Base-by-base conservation (phyloP, 1,284 basidiomycete species). In the Ceratobasidium papillatum region DNA sequence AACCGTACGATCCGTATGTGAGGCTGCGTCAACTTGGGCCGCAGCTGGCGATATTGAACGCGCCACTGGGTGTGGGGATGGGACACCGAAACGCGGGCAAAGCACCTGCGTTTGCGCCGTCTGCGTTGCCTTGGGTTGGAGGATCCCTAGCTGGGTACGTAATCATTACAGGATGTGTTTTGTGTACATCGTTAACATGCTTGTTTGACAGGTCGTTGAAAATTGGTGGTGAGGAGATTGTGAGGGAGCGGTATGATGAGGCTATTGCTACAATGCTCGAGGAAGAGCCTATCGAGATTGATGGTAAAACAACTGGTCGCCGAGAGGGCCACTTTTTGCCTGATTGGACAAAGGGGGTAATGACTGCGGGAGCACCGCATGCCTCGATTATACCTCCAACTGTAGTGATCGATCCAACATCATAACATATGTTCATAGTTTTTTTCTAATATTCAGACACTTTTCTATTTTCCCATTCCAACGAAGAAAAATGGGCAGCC, bases 141-240 rank as follows among this genome's bases (percentile, higher is more conserved):
- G 96, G 94, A 0, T 95, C 94, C 43, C 82, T 98, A 17, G 94
- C 95, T 1, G 96, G 96, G 91, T 94, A 81, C 78, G 90, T 84
- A 8, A 45, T 58, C 17, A 71, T 54, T 64, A 32, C 32, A 36
- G 19, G 30, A 17, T 38, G 5, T 25, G 11, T 54, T 75, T 45
- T 58, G 25, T 58, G 22, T 49, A 56, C 34, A 56, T 71, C 34
- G 7, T 45, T 36, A 12, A 61, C n/a, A 34, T 34, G 3, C 34
- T 14, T 22, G 19, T 22, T n/a, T 75, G 61, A 27, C 78, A 91
- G 90, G 0, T 85, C 92, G 12, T 84, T 98, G 68, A 96, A 97
- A 82, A 94, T 91, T 0, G 91, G 93, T 0, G 94, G 93, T 1
- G 87, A 86, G 3, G 95, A 96, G 80, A 86, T 97, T 12, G 80